These are phyloP conservation scores for Bipolaris bicolor DNA, from an alignment of 2,329 filamentous ascomycete genomes.

Conservation along the genomic window DNA sequence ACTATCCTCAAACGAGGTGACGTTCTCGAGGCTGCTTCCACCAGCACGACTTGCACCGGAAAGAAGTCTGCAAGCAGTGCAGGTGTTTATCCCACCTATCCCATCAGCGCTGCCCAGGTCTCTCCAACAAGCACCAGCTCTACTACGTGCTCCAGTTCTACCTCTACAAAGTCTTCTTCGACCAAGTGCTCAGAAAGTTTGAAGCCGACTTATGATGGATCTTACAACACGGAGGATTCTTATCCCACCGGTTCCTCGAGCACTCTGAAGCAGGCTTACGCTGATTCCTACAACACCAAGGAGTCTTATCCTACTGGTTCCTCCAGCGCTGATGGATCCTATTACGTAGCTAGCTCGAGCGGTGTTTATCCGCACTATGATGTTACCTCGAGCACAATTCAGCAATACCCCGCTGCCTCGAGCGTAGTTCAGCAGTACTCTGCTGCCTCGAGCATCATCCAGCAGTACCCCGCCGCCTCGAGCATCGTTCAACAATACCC, in stretches of 20 bases:
- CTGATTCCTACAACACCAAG: background rate
- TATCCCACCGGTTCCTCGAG: slow-evolving; percentile 1
- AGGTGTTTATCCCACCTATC: background rate
- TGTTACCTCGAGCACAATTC: background rate
- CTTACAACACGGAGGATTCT: background rate
- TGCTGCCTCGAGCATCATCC: too few relatives aligned
- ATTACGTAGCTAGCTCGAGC: background rate
- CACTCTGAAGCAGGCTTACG: background rate
- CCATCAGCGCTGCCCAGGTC: background rate
- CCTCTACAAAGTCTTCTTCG: background rate
- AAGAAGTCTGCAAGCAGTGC: background rate
- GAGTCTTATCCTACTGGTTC: background rate
- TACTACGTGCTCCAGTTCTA: background rate
- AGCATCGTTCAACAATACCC: background rate
- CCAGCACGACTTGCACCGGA: background rate
- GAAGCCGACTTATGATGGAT: background rate
- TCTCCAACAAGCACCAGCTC: background rate
- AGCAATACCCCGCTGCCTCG: background rate
- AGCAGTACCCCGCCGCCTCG: background rate
- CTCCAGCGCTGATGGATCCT: background rate
- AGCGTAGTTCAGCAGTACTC: too few relatives aligned
- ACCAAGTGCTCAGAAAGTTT: background rate
- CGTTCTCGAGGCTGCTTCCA: background rate
- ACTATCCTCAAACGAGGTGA: background rate
- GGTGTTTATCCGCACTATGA: background rate